Percentiles rank a stretch among this genome's conserved stretches.
Evolutionary conservation across 768 basidiomycete genomes (phyloP).

Genomic region (Trametes coccinea): DNA sequence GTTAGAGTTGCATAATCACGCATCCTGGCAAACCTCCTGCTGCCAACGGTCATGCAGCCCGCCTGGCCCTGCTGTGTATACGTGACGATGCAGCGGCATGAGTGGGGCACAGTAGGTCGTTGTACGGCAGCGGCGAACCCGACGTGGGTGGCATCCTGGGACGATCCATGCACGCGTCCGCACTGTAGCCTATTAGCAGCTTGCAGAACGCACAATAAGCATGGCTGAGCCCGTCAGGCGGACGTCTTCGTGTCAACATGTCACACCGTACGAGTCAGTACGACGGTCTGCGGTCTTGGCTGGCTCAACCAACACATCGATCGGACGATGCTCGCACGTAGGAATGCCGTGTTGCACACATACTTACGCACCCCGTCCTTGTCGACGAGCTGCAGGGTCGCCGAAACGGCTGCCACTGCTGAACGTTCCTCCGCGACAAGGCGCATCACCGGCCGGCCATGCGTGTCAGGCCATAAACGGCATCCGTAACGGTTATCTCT

Average conservation of each 20-base stretch:
- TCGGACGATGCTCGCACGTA: too few species aligned
- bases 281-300: too few species aligned
- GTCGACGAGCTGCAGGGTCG: too few species aligned
- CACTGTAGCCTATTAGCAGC: not conserved
- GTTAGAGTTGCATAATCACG: slow-evolving; percentile 7
- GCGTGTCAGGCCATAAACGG: not conserved
- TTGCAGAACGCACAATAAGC: not conserved
- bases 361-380: too few species aligned
- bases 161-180: not conserved
- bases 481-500: not conserved
- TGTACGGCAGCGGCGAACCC: not conserved
- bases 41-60: not conserved
- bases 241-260: too few species aligned
- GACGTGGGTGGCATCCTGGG: not conserved
- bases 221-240: too few species aligned
- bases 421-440: not conserved
- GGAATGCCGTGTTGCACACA: too few species aligned
- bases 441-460: not conserved
- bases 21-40: not conserved
- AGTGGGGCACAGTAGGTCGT: not conserved
- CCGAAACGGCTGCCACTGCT: too few species aligned
- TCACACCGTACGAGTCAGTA: too few species aligned
- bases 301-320: too few species aligned
- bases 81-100: not conserved
- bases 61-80: not conserved